These are phyloP conservation scores for Macrolepiota dolichaula DNA, from an alignment of 768 basidiomycete species.

Conservation along the genomic window DNA sequence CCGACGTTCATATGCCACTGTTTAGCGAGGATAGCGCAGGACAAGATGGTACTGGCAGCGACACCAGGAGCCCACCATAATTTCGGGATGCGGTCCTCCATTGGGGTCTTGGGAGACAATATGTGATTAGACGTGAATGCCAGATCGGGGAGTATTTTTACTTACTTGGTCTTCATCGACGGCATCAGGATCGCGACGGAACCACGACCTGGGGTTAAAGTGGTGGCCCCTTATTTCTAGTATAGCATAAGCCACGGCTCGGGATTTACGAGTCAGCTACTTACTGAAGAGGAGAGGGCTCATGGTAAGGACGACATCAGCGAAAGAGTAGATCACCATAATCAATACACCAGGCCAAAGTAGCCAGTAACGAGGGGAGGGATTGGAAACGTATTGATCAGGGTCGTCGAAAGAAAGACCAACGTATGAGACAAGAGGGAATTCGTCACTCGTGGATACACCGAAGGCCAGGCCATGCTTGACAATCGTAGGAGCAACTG, in stretches of 20 bases:
- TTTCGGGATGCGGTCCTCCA: slow-evolving; percentile 51
- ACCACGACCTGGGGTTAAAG: slow-evolving; percentile 28
- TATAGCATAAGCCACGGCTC: slow-evolving; percentile 1
- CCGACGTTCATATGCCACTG: slow-evolving; percentile 57
- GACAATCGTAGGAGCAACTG: slow-evolving; percentile 51
- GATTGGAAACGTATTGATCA: slow-evolving; percentile 32
- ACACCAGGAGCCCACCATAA: slow-evolving; percentile 55
- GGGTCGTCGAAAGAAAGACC: slow-evolving; percentile 46
- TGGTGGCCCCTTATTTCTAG: slow-evolving; percentile 17
- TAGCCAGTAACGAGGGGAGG: slow-evolving; percentile 60
- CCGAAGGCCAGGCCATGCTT: slow-evolving; percentile 52
- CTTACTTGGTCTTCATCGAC: slow-evolving; percentile 44
- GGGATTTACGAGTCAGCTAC: background rate
- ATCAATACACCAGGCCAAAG: slow-evolving; percentile 61
- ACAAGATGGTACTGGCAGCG: slow-evolving; percentile 43
- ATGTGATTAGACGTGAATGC: background rate
- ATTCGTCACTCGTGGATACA: slow-evolving; percentile 28
- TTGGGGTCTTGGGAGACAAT: slow-evolving; percentile 31
- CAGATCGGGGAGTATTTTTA: background rate
- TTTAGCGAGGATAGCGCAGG: slow-evolving; percentile 49
- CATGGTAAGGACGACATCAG: slow-evolving; percentile 44
- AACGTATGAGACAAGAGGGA: slow-evolving; percentile 41
- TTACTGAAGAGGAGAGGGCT: slow-evolving; percentile 31
- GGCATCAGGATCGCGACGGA: slow-evolving; percentile 27
- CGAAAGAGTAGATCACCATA: slow-evolving; percentile 60